Evolutionary conservation across 345 rosid species (phyloP), one percentile per base, ranked within the genome.

Genomic region (Hibiscus syriacus): DNA sequence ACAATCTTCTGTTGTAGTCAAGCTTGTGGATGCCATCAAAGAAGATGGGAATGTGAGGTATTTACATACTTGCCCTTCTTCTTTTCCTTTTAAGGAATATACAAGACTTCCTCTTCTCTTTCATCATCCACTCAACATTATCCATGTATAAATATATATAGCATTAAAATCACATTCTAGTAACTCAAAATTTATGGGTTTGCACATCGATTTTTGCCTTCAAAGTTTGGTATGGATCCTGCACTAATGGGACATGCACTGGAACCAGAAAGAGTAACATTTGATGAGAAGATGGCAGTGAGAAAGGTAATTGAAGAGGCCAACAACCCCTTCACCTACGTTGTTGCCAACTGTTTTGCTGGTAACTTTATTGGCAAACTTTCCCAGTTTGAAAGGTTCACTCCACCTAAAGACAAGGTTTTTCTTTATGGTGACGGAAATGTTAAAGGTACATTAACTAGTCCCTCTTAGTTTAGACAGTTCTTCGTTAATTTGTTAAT

Each of bases 221-320:
- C 97, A 1, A 97, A 93, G 65, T 93, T 89, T 66, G 98, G 98
- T 3, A 90, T 84, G 80, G 96, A 93, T 71, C 94, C 97, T 27
- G 62, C 95, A 0, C 64, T 80, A 9, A 93, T 93, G 98, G 82
- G 59, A 29, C 64, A 86, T 11, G 97, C 96, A 1, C 66, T 94
- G 8, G 91, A 84, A 22, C 99, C 98, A 0, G 96, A 96, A 61
- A 83, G 86, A 68, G 92, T 78, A 53, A 69, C 94, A 0, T 90
- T 93, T 34, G 98, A 90, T 54, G 81, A 90, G 57, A 93, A 93
- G 76, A 86, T 90, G 96, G 62, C 14, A 7, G 91, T 90, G 20
- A 86, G 97, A 59, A 81, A 56, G 14, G 98, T 90, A 2, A 89
- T 90, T 27, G 90, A 90, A 16, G 87, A 77, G 2, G 91, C 91